These are phyloP conservation scores for Hericium coralloides DNA, from an alignment of 768 basidiomycete species.

Conservation along the genomic window DNA sequence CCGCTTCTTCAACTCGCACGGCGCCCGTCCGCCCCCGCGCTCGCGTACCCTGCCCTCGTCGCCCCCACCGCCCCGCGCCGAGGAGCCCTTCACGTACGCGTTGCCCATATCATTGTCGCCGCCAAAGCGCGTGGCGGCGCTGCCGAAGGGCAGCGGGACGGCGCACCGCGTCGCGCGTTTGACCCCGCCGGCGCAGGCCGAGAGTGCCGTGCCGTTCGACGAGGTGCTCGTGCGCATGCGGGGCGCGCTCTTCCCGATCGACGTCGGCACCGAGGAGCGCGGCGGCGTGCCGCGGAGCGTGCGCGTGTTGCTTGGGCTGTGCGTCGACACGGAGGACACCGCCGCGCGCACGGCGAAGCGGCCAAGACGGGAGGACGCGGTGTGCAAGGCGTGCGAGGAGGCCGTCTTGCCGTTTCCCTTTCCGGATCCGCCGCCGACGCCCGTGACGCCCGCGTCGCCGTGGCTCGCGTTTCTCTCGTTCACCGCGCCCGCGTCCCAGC, in stretches of 20 bases:
- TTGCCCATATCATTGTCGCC: conserved; percentile 4
- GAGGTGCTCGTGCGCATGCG: conserved; percentile 12
- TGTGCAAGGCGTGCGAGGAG: not conserved
- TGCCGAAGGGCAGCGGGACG: conserved; percentile 1
- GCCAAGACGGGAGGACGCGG: not conserved
- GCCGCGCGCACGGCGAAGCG: conserved; percentile 5
- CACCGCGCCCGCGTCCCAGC: not conserved
- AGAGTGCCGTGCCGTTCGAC: conserved; percentile 9
- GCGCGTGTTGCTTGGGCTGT: not conserved
- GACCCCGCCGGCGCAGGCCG: conserved; percentile 1
- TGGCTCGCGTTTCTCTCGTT: not conserved
- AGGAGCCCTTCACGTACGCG: conserved; percentile 9
- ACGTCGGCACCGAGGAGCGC: not conserved
- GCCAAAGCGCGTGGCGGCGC: not conserved
- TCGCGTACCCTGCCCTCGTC: not conserved
- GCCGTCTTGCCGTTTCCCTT: not conserved
- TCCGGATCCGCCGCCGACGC: not conserved
- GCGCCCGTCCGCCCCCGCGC: conserved; percentile 1
- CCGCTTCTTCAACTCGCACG: not conserved
- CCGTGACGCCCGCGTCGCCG: not conserved
- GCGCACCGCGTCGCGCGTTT: conserved; percentile 1
- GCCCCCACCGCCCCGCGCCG: conserved; percentile 1
- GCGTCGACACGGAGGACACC: conserved; percentile 1
- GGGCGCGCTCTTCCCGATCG: conserved; percentile 7
- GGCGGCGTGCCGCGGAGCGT: not conserved